Base-by-base conservation (phyloP, 345 rosid genomes). In the Syzygium aromaticum region DNA sequence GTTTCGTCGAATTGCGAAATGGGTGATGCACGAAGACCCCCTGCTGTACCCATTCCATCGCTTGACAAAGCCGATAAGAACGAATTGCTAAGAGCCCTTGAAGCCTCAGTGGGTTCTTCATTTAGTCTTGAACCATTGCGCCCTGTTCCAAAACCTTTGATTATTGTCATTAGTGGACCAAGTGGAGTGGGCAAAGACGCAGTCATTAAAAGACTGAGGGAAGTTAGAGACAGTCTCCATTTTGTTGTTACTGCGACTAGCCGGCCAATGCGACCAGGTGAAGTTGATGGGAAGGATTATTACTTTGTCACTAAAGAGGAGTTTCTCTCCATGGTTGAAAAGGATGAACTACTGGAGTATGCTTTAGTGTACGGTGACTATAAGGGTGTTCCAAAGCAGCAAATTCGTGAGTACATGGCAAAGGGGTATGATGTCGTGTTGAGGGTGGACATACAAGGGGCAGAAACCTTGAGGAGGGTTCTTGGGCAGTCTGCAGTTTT, bases 111-210 rank as follows among this genome's bases (percentile, higher is more conserved):
- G 84, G 95, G 96, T 22, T 93, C 94, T 25, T 86, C 93, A 11
- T 95, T 97, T 87, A 89, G 87, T 53, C 8, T 85, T 1, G 86
- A 90, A 63, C 95, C 98, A 0, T 88, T 91, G 51, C 52, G 84
- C 88, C 98, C 95, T 4, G 52, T 90, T 12, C 96, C 97, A 27
- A 92, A 89, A 53, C 97, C 98, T 84, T 77, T 96, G 88, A 84
- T 97, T 85, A 90, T 96, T 51, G 99, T 97, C 8, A 93, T 97
- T 38, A 93, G 98, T 49, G 99, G 99, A 15, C 98, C 99, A 0
- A 96, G 98, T 67, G 98, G 99, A 38, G 99, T 95, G 2, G 99
- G 99, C 23, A 97, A 97, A 91, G 99, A 97, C 84, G 95, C 99
- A 6, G 95, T 97, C 64, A 96, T 97, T 88, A 94, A 86, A 28